phyloP scores from a whole-genome alignment of 139 green algal genomes.

The Pleodorina starrii region DNA sequence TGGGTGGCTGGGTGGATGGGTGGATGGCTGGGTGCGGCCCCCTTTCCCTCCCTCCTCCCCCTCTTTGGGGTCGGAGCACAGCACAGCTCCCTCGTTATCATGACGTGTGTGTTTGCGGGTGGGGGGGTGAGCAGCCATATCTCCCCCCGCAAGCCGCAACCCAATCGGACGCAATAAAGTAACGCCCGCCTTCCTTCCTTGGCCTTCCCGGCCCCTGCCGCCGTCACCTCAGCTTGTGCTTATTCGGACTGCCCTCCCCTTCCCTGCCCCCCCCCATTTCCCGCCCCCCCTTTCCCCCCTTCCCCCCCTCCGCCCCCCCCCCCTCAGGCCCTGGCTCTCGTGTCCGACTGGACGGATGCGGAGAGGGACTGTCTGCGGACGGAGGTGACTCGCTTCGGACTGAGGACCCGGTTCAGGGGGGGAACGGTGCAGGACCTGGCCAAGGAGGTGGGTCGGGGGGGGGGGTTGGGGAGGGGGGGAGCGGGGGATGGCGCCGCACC shows the following conservation, averaged over 20 bases:
- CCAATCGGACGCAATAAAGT: too few species aligned
- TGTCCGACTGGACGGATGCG: slow-evolving; percentile 86
- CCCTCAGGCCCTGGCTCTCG: slow-evolving; percentile 75
- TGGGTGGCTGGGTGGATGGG: not conserved
- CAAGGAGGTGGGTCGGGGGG: slow-evolving; percentile 50
- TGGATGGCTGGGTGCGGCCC: not conserved
- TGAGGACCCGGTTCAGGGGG: slow-evolving; percentile 93
- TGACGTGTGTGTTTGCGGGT: too few species aligned
- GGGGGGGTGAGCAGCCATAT: not conserved
- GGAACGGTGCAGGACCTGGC: slow-evolving; percentile 82
- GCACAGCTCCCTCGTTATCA: too few species aligned
- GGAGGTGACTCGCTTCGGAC: slow-evolving; percentile 72
- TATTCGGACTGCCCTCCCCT: too few species aligned
- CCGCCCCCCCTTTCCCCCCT: not conserved
- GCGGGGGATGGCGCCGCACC: too few species aligned
- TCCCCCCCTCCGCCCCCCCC: not conserved
- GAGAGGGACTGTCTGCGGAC: slow-evolving; percentile 85
- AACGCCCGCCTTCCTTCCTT: too few species aligned
- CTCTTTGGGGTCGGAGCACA: too few species aligned
- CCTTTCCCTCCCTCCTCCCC: too few species aligned
- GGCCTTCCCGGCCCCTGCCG: too few species aligned
- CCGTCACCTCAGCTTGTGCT: too few species aligned
- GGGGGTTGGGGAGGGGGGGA: not conserved
- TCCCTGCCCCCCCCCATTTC: not conserved
- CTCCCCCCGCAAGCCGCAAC: too few species aligned